Evolutionary conservation across 257 asterid genomes (phyloP).

Genomic region (Solanum sejunctum): DNA sequence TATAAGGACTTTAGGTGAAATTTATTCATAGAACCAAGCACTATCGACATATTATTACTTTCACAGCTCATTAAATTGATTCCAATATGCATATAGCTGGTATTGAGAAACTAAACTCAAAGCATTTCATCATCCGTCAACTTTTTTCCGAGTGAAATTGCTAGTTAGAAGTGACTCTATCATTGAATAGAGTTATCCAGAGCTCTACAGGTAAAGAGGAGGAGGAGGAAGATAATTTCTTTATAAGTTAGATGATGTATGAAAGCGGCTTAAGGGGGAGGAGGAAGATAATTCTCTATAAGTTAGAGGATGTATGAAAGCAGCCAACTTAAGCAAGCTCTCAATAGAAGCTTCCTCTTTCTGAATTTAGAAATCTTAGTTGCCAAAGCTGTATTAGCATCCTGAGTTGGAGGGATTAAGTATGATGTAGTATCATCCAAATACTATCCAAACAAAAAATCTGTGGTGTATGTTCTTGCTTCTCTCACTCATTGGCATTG

Average conservation of each 20-base stretch:
- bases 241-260: neutral
- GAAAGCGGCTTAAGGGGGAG: neutral
- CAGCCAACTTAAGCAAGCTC: neutral
- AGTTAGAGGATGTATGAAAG: neutral
- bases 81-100: neutral
- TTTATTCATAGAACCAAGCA: neutral
- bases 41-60: neutral
- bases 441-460: neutral
- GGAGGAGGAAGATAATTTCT: neutral
- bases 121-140: neutral
- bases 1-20: neutral
- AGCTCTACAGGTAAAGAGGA: neutral
- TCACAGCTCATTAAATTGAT: neutral
- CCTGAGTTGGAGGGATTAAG: neutral
- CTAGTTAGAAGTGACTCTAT: neutral
- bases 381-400: neutral
- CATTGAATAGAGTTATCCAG: neutral
- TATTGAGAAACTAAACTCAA: neutral
- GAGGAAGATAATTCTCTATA: neutral
- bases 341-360: neutral
- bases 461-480: neutral
- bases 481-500: neutral
- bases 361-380: neutral
- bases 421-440: neutral
- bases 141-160: neutral